These are phyloP conservation scores for Dactylorhiza incarnata DNA, from an alignment of 106 monocot species.

Conservation along the genomic window DNA sequence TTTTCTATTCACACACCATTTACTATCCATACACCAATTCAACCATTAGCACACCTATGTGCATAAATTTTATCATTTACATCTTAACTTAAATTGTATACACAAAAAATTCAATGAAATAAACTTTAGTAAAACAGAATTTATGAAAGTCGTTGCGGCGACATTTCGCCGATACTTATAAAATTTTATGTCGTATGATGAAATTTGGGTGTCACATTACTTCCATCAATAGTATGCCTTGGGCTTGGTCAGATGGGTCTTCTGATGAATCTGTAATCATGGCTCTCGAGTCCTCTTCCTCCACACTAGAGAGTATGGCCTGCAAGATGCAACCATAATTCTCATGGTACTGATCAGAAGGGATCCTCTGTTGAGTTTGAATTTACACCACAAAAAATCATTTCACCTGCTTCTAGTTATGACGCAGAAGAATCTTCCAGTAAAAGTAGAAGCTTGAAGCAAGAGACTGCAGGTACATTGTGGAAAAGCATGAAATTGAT, in stretches of 20 bases:
- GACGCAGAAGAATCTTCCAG: background rate
- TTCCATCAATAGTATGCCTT: background rate
- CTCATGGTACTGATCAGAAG: background rate
- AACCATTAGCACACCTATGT: too few species aligned
- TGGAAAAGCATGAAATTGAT: background rate
- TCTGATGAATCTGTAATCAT: slow-evolving; percentile 8
- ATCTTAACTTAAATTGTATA: too few species aligned
- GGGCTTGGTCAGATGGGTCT: slow-evolving; percentile 11
- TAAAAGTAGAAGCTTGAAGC: background rate
- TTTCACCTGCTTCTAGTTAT: background rate
- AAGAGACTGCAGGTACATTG: background rate
- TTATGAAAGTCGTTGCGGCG: too few species aligned
- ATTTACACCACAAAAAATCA: slow-evolving; percentile 2
- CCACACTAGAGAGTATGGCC: background rate
- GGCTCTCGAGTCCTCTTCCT: background rate
- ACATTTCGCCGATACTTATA: too few species aligned
- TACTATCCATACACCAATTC: too few species aligned
- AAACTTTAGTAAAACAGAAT: too few species aligned
- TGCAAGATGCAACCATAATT: background rate
- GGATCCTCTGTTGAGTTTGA: background rate
- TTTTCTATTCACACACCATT: too few species aligned
- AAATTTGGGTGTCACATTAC: background rate
- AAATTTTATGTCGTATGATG: too few species aligned
- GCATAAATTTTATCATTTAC: too few species aligned
- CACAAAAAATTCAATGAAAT: too few species aligned